Base-by-base conservation (phyloP, 2,329 filamentous ascomycete genomes). In the Fusarium bactridioides region DNA sequence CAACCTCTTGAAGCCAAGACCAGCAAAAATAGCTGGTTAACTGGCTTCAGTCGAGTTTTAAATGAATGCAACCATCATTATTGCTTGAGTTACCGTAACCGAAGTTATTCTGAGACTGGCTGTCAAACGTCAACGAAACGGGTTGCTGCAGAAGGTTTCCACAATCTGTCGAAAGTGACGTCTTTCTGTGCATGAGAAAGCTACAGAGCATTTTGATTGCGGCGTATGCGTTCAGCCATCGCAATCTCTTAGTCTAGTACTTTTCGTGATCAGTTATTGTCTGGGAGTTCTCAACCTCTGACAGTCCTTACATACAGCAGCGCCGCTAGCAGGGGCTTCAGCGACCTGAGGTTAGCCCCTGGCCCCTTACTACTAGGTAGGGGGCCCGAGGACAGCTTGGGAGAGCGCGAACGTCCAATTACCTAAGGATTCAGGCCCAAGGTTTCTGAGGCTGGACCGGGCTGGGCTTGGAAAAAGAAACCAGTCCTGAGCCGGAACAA, bases 321-420 rank as follows among this genome's bases (percentile, higher is more conserved):
- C 31, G 70, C 56, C 67, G 51, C 71, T 73, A 74, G 71, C 60
- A 73, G 63, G 69, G 70, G 70, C 56, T 59, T 50, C 59, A 59
- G 55, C 50, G 33, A 53, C 65, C 66, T 69, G 66, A 69, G 50
- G 68, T 51, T 69, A 72, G 64, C 71, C 71, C 72, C 72, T 74
- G 64, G 38, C 64, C 53, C 64, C 64, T 67, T 74, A 66, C 53
- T 50, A 67, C 5, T 25, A 27, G 44, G 43, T 45, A 45, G 19
- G 65, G 68, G 67, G 66, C 44, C 43, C 47, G 64, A 58, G 68
- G 60, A 58, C 40, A 61, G 66, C 58, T 67, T 45, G 55, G 50
- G 33, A 58, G 47, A 58, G 56, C 55, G 57, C 56, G 37, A 64
- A 53, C 40, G 40, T 64, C 66, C 51, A 64, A 64, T 72, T 72